Percentiles rank a stretch among this genome's conserved stretches.
These are phyloP conservation scores for Nakaseomyces nivariensis DNA, from an alignment of 1,139 yeast species.

Conservation along the genomic window DNA sequence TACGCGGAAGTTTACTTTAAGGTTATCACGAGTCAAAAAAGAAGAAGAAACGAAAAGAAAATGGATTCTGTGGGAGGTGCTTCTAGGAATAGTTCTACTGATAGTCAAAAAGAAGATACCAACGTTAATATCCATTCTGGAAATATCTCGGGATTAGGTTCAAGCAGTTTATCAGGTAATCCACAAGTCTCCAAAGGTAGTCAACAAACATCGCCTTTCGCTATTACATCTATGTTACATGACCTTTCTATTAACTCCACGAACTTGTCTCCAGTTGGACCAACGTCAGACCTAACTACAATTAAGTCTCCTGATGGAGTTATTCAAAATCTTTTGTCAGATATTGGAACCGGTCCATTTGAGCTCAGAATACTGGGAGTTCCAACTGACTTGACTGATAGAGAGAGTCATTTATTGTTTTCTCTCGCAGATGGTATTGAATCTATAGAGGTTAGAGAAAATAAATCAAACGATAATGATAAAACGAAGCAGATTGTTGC, in stretches of 20 bases:
- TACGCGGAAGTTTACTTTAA: no score
- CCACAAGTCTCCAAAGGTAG: neutral
- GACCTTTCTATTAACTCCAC: neutral
- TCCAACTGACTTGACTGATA: slow-evolving; percentile 60
- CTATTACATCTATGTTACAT: slow-evolving; percentile 1
- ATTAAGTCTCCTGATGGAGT: neutral
- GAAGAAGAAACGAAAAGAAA: neutral
- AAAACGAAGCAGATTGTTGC: slow-evolving; percentile 37
- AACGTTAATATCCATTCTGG: neutral
- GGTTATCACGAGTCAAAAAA: neutral
- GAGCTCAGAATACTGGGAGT: slow-evolving; percentile 39
- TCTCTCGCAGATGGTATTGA: slow-evolving; percentile 71
- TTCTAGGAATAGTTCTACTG: slow-evolving; percentile 1
- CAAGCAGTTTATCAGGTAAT: neutral
- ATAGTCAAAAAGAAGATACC: neutral
- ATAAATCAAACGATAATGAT: slow-evolving; percentile 10
- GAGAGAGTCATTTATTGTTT: slow-evolving; percentile 73
- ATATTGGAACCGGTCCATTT: slow-evolving; percentile 1
- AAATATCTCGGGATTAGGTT: neutral
- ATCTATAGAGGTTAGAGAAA: slow-evolving; percentile 44
- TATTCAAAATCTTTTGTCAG: neutral
- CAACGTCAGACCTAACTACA: neutral
- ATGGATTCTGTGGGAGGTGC: neutral
- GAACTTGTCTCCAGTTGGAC: neutral
- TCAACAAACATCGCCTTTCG: slow-evolving; percentile 2